These are phyloP conservation scores for Marsdenia floribunda DNA, from an alignment of 257 asterid genomes.

Conservation along the genomic window DNA sequence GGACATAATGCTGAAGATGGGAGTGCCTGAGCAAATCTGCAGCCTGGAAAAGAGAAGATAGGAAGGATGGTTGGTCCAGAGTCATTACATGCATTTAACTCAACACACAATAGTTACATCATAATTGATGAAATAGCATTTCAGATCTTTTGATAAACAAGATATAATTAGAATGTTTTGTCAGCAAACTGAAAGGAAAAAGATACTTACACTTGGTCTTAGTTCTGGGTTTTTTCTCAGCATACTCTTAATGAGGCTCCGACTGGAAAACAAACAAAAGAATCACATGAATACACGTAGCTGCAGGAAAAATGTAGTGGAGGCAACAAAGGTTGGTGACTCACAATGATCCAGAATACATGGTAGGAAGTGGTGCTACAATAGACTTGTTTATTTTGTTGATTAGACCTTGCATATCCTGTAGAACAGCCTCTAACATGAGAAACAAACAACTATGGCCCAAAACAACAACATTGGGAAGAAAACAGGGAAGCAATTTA, in stretches of 20 bases:
- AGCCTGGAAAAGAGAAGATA: constrained; percentile 48
- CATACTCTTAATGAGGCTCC: constrained; percentile 93
- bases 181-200: constrained; percentile 2
- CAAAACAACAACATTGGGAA: constrained; percentile 1
- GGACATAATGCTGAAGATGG: constrained; percentile 67
- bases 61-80: not conserved
- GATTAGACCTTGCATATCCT: constrained; percentile 98
- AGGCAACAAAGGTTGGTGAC: constrained; percentile 29
- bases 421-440: constrained; percentile 21
- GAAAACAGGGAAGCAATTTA: not conserved
- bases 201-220: constrained; percentile 74
- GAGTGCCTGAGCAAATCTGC: constrained; percentile 80
- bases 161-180: not conserved
- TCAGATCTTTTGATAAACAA: not conserved
- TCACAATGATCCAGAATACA: constrained; percentile 85
- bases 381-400: constrained; percentile 88
- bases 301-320: not conserved
- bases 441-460: constrained; percentile 1
- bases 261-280: constrained; percentile 39
- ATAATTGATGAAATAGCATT: not conserved
- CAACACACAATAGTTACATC: not conserved
- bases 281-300: constrained; percentile 5
- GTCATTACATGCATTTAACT: not conserved
- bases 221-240: constrained; percentile 85
- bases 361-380: constrained; percentile 83